A percentile compares a stretch with the other conserved stretches of the same genome.
Evolutionary conservation across 2,329 filamentous ascomycete genomes (phyloP).

Genomic region (Helotiales sp.): DNA sequence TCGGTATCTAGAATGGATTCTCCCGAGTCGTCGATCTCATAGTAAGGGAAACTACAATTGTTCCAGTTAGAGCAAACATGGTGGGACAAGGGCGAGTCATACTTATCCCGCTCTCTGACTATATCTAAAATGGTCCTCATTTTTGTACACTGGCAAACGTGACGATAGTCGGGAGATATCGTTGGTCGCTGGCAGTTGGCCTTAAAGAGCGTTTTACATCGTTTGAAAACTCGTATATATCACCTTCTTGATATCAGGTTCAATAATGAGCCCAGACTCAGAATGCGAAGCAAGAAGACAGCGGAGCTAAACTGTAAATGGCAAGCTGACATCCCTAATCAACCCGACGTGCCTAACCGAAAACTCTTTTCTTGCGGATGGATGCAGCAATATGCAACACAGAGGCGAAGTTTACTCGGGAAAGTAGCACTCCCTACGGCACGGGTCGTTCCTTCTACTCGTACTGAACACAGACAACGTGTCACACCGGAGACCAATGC

Average conservation of each 20-base stretch:
- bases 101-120: constrained; percentile 4
- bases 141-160: not conserved
- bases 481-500: not conserved
- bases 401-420: not conserved
- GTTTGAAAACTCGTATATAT: no score
- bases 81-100: not conserved
- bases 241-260: no score
- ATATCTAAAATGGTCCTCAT: constrained; percentile 1
- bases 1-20: not conserved
- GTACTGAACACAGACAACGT: not conserved
- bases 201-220: not conserved
- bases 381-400: not conserved
- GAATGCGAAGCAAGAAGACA: not conserved
- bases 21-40: not conserved
- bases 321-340: not conserved
- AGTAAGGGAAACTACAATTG: constrained; percentile 11
- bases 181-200: not conserved
- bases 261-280: no score
- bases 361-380: not conserved
- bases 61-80: not conserved
- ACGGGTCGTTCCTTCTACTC: constrained; percentile 1
- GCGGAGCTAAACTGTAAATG: no score
- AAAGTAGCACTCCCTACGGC: not conserved
- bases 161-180: no score
- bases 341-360: not conserved